Conservation (phyloP, 768 basidiomycete species). For the Mycena vitilis region DNA sequence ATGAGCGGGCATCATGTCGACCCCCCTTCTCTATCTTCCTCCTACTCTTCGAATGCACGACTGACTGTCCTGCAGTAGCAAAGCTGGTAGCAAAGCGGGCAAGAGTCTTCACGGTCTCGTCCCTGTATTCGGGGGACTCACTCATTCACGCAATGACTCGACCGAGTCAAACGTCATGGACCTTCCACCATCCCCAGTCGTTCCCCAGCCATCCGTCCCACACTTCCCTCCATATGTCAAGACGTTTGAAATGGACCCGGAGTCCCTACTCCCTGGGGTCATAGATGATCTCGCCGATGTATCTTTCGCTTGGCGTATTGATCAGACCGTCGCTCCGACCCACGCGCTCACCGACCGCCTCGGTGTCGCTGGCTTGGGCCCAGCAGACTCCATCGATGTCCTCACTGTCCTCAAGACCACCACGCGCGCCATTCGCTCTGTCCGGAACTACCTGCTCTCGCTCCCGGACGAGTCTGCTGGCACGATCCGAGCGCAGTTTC, state of each 20-base stretch:
- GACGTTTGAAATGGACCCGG: slow-evolving; percentile 79
- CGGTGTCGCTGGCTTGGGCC: slow-evolving; percentile 37
- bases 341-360: slow-evolving; percentile 33
- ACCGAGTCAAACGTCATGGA: slow-evolving; percentile 55
- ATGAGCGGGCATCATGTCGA: slow-evolving; percentile 29
- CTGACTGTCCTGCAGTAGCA: slow-evolving; percentile 31
- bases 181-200: slow-evolving; percentile 76
- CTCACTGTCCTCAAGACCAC: slow-evolving; percentile 81
- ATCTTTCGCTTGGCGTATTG: slow-evolving; percentile 71
- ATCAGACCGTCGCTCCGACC: slow-evolving; percentile 30
- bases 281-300: slow-evolving; percentile 79
- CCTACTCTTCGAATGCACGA: slow-evolving; percentile 27
- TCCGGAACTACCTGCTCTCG: slow-evolving; percentile 85
- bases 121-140: slow-evolving; percentile 77
- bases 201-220: slow-evolving; percentile 60
- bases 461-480: slow-evolving; percentile 81
- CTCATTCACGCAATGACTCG: slow-evolving; percentile 55
- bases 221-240: slow-evolving; percentile 68
- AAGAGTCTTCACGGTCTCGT: slow-evolving; percentile 74
- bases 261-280: slow-evolving; percentile 80
- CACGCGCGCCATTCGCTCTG: slow-evolving; percentile 82
- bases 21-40: not conserved
- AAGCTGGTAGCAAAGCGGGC: slow-evolving; percentile 53
- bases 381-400: slow-evolving; percentile 57
- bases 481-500: slow-evolving; percentile 67